phyloP scores from a whole-genome alignment of 1,284 basidiomycete species.

The Melampsora americana region DNA sequence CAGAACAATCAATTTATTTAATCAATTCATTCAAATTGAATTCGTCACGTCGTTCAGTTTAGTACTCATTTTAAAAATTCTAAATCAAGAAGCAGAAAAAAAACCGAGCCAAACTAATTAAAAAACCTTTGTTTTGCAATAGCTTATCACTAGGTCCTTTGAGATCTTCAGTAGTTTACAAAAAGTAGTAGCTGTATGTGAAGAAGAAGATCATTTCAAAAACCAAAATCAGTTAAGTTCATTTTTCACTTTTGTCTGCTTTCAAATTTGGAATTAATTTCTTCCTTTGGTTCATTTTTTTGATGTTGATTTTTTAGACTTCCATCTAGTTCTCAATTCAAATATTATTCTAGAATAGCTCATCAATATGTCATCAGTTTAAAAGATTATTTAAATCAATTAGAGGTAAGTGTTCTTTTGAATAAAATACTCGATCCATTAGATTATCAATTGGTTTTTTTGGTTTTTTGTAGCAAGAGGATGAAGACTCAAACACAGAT shows the following conservation, averaged over 20 bases:
- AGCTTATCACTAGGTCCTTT: constrained; percentile 41
- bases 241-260: not conserved
- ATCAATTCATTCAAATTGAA: constrained; percentile 29
- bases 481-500: constrained; percentile 24
- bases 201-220: constrained; percentile 21
- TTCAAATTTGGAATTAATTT: not conserved
- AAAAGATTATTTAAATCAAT: constrained; percentile 38
- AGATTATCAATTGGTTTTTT: too few species aligned
- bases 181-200: constrained; percentile 32
- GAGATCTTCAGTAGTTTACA: constrained; percentile 40
- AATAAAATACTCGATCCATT: too few species aligned
- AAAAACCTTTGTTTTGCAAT: not conserved
- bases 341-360: constrained; percentile 41
- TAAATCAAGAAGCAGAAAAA: too few species aligned
- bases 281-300: too few species aligned
- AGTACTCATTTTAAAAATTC: too few species aligned
- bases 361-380: constrained; percentile 38
- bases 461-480: constrained; percentile 21
- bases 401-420: constrained; percentile 34
- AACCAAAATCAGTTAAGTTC: not conserved
- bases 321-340: constrained; percentile 36
- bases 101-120: too few species aligned
- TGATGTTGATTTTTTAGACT: not conserved
- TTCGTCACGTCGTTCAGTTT: constrained; percentile 29
- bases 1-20: constrained; percentile 41